These are phyloP conservation scores for Helianthus annuus DNA, from an alignment of 129 eudicot species.

Conservation along the genomic window HanXRQr2.0-SUNRISE NC_035439.2:123737493-123737992, in stretches of 20 bases:
- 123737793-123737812: conserved; percentile 56
- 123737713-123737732: conserved; percentile 94
- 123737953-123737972: conserved; percentile 87
- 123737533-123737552: conserved; percentile 84
- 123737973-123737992: conserved; percentile 96
- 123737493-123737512: conserved; percentile 80
- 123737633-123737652: neutral
- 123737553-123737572: conserved; percentile 87
- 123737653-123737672: conserved; percentile 5
- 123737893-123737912: conserved; percentile 99
- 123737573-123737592: conserved; percentile 48
- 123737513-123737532: conserved; percentile 65
- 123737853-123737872: conserved; percentile 97
- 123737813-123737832: neutral
- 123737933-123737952: conserved; percentile 98
- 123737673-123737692: conserved; percentile 92
- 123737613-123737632: neutral
- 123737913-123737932: conserved; percentile 99
- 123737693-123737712: conserved; percentile 99
- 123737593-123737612: conserved; percentile 10
- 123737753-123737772: conserved; percentile 77
- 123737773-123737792: conserved; percentile 16
- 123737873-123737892: conserved; percentile 99
- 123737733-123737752: conserved; percentile 96
- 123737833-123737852: conserved; percentile 52